Conservation (phyloP, 441 rosid genomes). For the Aleurites moluccanus region DNA sequence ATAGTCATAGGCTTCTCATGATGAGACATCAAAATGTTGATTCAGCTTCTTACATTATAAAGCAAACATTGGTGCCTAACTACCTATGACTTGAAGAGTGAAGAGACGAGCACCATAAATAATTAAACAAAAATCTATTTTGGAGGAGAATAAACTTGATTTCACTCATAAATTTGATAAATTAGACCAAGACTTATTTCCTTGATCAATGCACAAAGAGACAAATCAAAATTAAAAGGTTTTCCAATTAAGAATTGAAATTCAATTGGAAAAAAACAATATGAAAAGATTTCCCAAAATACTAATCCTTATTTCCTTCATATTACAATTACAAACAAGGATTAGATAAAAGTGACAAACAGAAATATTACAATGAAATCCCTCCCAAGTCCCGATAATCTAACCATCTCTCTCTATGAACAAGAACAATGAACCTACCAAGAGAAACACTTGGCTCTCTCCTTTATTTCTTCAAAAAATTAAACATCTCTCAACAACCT, state of each 20-base stretch:
- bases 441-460: neutral
- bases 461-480: conserved; percentile 34
- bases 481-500: conserved; percentile 23
- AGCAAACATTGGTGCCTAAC: too few species aligned
- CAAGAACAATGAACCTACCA: conserved; percentile 10
- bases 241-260: neutral
- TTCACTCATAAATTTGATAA: too few species aligned
- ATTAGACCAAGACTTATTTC: too few species aligned
- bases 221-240: neutral
- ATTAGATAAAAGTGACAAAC: neutral
- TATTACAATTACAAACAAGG: conserved; percentile 31
- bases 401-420: conserved; percentile 11
- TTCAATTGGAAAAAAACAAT: too few species aligned
- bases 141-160: too few species aligned
- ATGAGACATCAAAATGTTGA: too few species aligned
- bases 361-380: conserved; percentile 12
- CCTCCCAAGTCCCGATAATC: neutral
- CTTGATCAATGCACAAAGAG: too few species aligned
- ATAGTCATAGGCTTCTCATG: too few species aligned
- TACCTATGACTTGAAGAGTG: too few species aligned
- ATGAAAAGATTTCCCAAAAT: neutral
- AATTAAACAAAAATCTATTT: too few species aligned
- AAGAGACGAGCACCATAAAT: too few species aligned
- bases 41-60: too few species aligned
- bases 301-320: conserved; percentile 22